Evolutionary conservation across 1,139 yeast species (phyloP).

Genomic region (Kurtzmaniella quercitrusa): DNA sequence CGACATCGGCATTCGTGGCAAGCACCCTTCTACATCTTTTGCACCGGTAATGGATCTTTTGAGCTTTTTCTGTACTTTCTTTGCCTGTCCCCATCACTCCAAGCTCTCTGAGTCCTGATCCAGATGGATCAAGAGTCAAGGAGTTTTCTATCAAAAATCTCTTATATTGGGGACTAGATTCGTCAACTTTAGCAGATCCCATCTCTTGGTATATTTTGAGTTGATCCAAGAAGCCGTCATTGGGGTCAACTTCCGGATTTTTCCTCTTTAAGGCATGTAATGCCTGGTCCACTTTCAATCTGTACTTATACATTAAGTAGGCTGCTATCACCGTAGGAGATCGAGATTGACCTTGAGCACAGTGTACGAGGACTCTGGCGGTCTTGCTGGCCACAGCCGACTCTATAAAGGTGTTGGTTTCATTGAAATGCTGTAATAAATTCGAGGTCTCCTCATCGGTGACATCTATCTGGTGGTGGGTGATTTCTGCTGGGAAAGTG

Average conservation of each 20-base stretch:
- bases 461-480: constrained; percentile 59
- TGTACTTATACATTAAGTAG: constrained; percentile 72
- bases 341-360: constrained; percentile 87
- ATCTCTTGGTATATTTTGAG: constrained; percentile 51
- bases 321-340: constrained; percentile 72
- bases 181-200: constrained; percentile 22
- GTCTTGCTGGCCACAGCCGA: constrained; percentile 35
- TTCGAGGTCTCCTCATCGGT: constrained; percentile 66
- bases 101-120: constrained; percentile 16
- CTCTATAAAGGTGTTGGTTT: constrained; percentile 64
- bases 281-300: constrained; percentile 56
- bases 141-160: constrained; percentile 23
- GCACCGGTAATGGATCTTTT: constrained; percentile 50
- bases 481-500: constrained; percentile 49
- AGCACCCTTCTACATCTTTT: constrained; percentile 63
- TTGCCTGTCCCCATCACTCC: constrained; percentile 9
- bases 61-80: constrained; percentile 15
- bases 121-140: constrained; percentile 26
- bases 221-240: constrained; percentile 71
- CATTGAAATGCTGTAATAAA: constrained; percentile 56
- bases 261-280: constrained; percentile 67
- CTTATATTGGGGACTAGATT: constrained; percentile 20
- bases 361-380: constrained; percentile 54
- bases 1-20: constrained; percentile 45
- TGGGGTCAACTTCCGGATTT: constrained; percentile 63